A percentile compares a stretch with the other conserved stretches of the same genome.
Evolutionary conservation across 768 basidiomycete genomes (phyloP).

Genomic region (Podaxis sp.): DNA sequence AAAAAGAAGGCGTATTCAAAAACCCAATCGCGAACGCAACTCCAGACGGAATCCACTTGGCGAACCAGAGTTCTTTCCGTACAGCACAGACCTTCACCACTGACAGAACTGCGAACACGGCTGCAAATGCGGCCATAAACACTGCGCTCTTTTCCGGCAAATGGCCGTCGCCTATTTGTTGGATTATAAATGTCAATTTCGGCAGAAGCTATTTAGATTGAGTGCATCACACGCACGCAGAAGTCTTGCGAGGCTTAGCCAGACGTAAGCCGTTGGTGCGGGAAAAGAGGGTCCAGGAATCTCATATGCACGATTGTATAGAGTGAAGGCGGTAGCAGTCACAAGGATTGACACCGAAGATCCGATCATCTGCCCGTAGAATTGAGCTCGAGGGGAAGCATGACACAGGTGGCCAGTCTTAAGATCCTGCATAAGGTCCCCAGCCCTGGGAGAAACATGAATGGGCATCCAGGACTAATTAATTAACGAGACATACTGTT

Average conservation of each 20-base stretch:
- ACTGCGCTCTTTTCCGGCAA: slow-evolving; percentile 70
- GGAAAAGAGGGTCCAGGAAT: slow-evolving; percentile 96
- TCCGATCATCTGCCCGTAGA: slow-evolving; percentile 91
- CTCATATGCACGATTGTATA: slow-evolving; percentile 84
- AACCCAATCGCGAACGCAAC: slow-evolving; percentile 96
- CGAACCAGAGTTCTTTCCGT: slow-evolving; percentile 46
- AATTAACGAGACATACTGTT: slow-evolving; percentile 54
- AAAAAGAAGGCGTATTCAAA: slow-evolving; percentile 93
- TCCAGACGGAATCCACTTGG: slow-evolving; percentile 88
- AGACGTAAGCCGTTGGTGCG: slow-evolving; percentile 93
- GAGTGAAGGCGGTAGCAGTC: slow-evolving; percentile 80
- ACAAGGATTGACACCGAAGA: slow-evolving; percentile 86
- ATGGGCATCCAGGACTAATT: background rate
- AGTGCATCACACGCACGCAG: slow-evolving; percentile 51
- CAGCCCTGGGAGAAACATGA: slow-evolving; percentile 54
- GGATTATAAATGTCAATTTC: slow-evolving; percentile 24
- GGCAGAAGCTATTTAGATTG: background rate
- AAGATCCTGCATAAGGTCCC: slow-evolving; percentile 97
- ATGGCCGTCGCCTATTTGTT: slow-evolving; percentile 66
- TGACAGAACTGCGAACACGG: slow-evolving; percentile 67
- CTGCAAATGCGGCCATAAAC: slow-evolving; percentile 81
- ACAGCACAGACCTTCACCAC: slow-evolving; percentile 61
- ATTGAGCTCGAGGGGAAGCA: slow-evolving; percentile 92
- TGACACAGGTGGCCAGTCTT: slow-evolving; percentile 94
- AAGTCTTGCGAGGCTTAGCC: slow-evolving; percentile 76